Conservation (phyloP, 192 early-diverging fungal species). For the Gorgonomyces haynaldii region DNA sequence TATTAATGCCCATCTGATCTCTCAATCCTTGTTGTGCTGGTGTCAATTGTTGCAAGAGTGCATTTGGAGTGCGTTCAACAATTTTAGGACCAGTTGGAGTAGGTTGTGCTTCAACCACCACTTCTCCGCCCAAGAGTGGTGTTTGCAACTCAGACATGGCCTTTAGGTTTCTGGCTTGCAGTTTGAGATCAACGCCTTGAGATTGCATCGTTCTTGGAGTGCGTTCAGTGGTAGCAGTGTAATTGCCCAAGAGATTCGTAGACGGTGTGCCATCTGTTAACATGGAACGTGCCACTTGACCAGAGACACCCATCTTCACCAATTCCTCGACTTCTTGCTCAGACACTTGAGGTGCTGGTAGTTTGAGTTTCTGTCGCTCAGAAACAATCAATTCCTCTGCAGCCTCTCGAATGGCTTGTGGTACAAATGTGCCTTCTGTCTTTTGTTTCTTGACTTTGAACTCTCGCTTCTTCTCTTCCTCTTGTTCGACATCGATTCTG, state of each 20-base stretch:
- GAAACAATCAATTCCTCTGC: constrained; percentile 53
- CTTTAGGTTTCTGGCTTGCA: constrained; percentile 70
- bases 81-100: constrained; percentile 52
- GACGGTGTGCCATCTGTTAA: constrained; percentile 53
- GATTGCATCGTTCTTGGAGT: constrained; percentile 37
- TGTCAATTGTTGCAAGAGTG: constrained; percentile 38
- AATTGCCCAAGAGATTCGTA: constrained; percentile 60
- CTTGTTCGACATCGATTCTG: constrained; percentile 68
- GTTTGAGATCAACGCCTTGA: constrained; percentile 44
- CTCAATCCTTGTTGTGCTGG: constrained; percentile 24
- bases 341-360: constrained; percentile 85
- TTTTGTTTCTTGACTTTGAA: constrained; percentile 52
- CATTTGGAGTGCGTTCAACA: constrained; percentile 69
- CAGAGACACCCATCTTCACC: constrained; percentile 77
- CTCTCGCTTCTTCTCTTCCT: constrained; percentile 66
- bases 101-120: constrained; percentile 36
- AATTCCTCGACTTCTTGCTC: constrained; percentile 85
- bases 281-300: constrained; percentile 59
- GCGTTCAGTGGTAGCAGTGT: constrained; percentile 34
- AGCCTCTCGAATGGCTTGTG: constrained; percentile 49
- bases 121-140: constrained; percentile 72
- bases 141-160: constrained; percentile 65
- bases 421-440: constrained; percentile 49
- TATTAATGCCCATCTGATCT: constrained; percentile 49
- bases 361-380: constrained; percentile 56